phyloP scores from a whole-genome alignment of 345 rosid genomes.

The Aethionema arabicum region DNA sequence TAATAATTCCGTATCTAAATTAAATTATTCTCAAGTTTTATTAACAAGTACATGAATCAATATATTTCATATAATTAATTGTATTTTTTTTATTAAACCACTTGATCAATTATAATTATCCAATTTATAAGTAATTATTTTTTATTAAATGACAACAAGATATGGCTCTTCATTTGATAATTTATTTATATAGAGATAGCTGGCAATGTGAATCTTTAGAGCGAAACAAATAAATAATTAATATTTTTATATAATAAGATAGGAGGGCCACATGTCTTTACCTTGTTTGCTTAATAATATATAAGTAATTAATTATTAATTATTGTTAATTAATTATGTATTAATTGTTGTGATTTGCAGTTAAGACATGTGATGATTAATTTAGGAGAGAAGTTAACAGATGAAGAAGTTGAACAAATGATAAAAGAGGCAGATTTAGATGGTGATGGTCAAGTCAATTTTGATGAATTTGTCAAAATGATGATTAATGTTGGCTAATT shows the following conservation, averaged over 20 bases:
- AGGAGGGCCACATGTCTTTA: constrained; percentile 29
- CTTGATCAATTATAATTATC: constrained; percentile 29
- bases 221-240: background rate
- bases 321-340: background rate
- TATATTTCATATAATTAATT: constrained; percentile 3
- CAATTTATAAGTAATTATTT: constrained; percentile 10
- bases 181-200: constrained; percentile 27
- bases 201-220: constrained; percentile 30
- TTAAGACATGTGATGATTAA: constrained; percentile 54
- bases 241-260: background rate
- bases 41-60: constrained; percentile 20
- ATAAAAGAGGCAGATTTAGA: constrained; percentile 57
- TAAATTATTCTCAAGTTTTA: background rate
- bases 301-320: background rate
- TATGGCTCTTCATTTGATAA: constrained; percentile 1
- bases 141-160: background rate
- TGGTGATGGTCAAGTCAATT: constrained; percentile 61
- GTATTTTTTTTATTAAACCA: constrained; percentile 1
- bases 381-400: constrained; percentile 52
- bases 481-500: constrained; percentile 46
- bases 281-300: constrained; percentile 15
- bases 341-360: constrained; percentile 33
- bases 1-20: constrained; percentile 13
- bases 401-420: constrained; percentile 57
- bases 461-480: constrained; percentile 69